Percentiles rank a stretch among this genome's conserved stretches.
Conservation (phyloP, 1,139 yeast genomes). For the Scheffersomyces cryptocercus region DNA sequence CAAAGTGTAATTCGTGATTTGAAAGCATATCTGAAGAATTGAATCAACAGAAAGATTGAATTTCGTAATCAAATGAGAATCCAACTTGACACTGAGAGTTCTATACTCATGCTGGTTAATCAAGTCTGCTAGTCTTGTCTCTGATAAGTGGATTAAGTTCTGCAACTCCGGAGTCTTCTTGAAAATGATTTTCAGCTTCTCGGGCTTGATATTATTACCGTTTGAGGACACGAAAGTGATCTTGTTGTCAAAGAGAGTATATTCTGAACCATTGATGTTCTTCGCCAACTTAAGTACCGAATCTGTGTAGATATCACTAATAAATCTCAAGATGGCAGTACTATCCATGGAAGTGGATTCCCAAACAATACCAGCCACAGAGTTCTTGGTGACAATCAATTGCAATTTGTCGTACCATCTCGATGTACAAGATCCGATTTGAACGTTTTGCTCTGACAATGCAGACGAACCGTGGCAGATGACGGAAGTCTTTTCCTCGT, state of each 20-base stretch:
- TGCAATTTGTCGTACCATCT: constrained; percentile 82
- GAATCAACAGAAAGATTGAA: constrained; percentile 64
- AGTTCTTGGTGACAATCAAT: constrained; percentile 63
- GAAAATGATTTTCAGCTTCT: constrained; percentile 45
- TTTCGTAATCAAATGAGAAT: constrained; percentile 48
- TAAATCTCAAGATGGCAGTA: constrained; percentile 70
- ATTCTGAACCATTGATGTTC: constrained; percentile 69
- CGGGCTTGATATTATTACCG: constrained; percentile 42
- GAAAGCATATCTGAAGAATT: constrained; percentile 65
- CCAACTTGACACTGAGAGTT: constrained; percentile 41
- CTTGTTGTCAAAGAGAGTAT: constrained; percentile 56
- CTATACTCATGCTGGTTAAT: constrained; percentile 69
- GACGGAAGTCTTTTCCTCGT: constrained; percentile 47
- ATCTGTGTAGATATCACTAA: constrained; percentile 76
- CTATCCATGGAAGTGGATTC: constrained; percentile 77
- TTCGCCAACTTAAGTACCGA: constrained; percentile 70
- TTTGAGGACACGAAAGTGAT: constrained; percentile 40
- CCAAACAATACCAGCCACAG: constrained; percentile 79
- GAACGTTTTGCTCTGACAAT: constrained; percentile 56
- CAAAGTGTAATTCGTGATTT: constrained; percentile 69
- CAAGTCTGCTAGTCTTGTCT: constrained; percentile 73
- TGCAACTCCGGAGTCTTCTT: constrained; percentile 47
- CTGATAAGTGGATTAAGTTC: constrained; percentile 63
- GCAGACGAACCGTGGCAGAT: constrained; percentile 68
- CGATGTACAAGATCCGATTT: constrained; percentile 73